These are phyloP conservation scores for Phytophthora pisi DNA, from an alignment of 352 stramenopile species.

Conservation along the genomic window DNA sequence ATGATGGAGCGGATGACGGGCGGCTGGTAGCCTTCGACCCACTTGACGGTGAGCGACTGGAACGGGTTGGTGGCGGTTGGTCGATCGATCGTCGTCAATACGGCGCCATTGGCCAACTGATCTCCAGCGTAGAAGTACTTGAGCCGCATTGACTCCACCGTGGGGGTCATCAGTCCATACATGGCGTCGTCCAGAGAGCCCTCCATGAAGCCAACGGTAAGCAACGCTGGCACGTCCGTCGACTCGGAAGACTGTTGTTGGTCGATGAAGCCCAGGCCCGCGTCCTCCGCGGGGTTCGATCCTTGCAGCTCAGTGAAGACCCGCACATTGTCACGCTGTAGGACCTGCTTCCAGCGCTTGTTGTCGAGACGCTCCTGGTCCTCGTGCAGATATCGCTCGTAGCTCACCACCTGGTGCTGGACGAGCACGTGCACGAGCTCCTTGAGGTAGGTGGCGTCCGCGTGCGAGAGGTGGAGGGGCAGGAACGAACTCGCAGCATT, in stretches of 20 bases:
- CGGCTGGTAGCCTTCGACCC: slow-evolving; percentile 38
- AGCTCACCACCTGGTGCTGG: slow-evolving; percentile 28
- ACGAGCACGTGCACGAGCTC: slow-evolving; percentile 40
- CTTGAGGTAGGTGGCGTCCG: slow-evolving; percentile 33
- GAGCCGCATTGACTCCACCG: slow-evolving; percentile 46
- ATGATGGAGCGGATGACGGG: slow-evolving; percentile 34
- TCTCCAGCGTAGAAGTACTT: slow-evolving; percentile 45
- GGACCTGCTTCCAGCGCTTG: slow-evolving; percentile 37
- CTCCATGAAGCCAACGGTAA: slow-evolving; percentile 34
- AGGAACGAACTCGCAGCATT: slow-evolving; percentile 32
- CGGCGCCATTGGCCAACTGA: slow-evolving; percentile 40
- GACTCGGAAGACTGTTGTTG: slow-evolving; percentile 18
- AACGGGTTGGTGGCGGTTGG: slow-evolving; percentile 49
- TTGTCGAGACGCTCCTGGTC: slow-evolving; percentile 34
- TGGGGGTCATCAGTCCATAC: slow-evolving; percentile 46
- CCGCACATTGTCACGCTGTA: slow-evolving; percentile 32
- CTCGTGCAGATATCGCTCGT: slow-evolving; percentile 38
- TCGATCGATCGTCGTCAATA: slow-evolving; percentile 43
- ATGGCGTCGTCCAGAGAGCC: slow-evolving; percentile 45
- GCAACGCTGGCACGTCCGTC: slow-evolving; percentile 27
- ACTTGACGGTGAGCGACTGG: slow-evolving; percentile 59
- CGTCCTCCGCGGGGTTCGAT: slow-evolving; percentile 6
- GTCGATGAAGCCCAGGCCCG: slow-evolving; percentile 5
- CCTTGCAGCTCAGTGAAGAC: slow-evolving; percentile 33
- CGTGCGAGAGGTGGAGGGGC: slow-evolving; percentile 28